Conservation (phyloP, 2,329 filamentous ascomycete species). For the Talaromyces islandicus region DNA sequence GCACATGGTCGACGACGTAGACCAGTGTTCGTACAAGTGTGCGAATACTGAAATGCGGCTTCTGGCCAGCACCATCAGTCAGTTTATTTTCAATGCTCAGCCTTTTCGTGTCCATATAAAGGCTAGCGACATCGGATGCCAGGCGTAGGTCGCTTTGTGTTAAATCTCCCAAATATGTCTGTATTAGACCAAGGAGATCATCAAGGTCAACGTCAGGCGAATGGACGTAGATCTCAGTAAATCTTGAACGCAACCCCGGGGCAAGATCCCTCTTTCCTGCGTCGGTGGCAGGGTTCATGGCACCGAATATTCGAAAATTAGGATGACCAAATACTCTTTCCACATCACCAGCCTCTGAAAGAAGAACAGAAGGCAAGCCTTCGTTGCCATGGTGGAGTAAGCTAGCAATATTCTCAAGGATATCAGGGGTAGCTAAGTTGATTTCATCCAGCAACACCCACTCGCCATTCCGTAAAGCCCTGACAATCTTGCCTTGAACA, state of each 20-base stretch:
- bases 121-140: slow-evolving; percentile 71
- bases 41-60: slow-evolving; percentile 92
- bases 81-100: slow-evolving; percentile 75
- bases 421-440: slow-evolving; percentile 91
- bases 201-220: slow-evolving; percentile 83
- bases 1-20: slow-evolving; percentile 79
- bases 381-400: slow-evolving; percentile 68
- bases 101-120: slow-evolving; percentile 83
- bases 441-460: slow-evolving; percentile 98
- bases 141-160: slow-evolving; percentile 67
- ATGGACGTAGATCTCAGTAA: slow-evolving; percentile 91
- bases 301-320: slow-evolving; percentile 91
- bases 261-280: slow-evolving; percentile 93
- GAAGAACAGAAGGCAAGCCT: slow-evolving; percentile 70
- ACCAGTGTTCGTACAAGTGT: slow-evolving; percentile 85
- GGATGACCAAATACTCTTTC: slow-evolving; percentile 85
- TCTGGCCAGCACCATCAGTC: slow-evolving; percentile 91
- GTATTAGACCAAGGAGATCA: slow-evolving; percentile 81
- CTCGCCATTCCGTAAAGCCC: slow-evolving; percentile 90
- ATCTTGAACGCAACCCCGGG: slow-evolving; percentile 79
- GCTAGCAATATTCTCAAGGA: slow-evolving; percentile 87
- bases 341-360: slow-evolving; percentile 90
- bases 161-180: slow-evolving; percentile 72
- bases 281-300: slow-evolving; percentile 98
- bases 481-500: slow-evolving; percentile 91